phyloP scores from a whole-genome alignment of 1,284 basidiomycete genomes.

The Austropuccinia psidii region DNA sequence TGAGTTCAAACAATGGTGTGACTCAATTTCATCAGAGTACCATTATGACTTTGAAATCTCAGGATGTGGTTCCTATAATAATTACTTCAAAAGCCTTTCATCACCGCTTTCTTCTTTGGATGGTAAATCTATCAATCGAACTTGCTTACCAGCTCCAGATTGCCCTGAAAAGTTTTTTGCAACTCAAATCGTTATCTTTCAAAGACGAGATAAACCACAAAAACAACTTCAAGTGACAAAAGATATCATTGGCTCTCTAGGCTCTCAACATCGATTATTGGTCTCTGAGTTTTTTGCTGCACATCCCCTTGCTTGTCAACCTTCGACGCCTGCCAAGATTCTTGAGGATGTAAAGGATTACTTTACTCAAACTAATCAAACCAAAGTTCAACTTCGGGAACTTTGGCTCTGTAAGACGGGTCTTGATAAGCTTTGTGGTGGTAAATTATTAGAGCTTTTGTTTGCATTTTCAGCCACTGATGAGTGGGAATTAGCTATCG shows the following conservation, averaged over 20 bases:
- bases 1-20: slow-evolving; percentile 14
- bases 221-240: too few species aligned
- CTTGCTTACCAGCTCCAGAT: slow-evolving; percentile 1
- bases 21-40: neutral
- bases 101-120: neutral
- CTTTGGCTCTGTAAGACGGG: neutral
- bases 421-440: neutral
- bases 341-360: neutral
- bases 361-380: neutral
- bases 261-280: too few species aligned
- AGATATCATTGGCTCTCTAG: too few species aligned
- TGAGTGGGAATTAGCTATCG: neutral
- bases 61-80: slow-evolving; percentile 26
- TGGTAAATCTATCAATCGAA: neutral
- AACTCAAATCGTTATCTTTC: slow-evolving; percentile 21
- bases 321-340: neutral
- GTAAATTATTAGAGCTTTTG: neutral
- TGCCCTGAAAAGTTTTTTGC: slow-evolving; percentile 22
- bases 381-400: neutral
- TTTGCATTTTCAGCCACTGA: neutral
- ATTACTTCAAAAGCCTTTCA: slow-evolving; percentile 17
- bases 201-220: neutral
- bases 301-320: too few species aligned
- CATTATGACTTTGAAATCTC: slow-evolving; percentile 19
- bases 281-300: too few species aligned